Percentiles rank a stretch among this genome's conserved stretches.
Evolutionary conservation across 1,139 yeast genomes (phyloP).

Genomic region (Hansenula anomala): DNA sequence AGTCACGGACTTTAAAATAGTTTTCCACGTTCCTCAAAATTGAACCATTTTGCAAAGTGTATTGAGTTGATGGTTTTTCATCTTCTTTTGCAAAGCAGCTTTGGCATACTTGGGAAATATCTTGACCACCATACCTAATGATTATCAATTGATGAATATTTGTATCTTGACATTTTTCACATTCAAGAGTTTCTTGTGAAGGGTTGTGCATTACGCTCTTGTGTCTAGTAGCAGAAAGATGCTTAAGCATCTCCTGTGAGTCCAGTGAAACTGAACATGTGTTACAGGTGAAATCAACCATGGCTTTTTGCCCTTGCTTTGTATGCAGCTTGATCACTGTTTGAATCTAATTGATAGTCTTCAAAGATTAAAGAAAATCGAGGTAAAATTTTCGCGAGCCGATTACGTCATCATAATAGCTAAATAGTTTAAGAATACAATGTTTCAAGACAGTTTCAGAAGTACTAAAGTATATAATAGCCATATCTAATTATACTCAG

Average conservation of each 20-base stretch:
- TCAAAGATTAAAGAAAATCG: too few species aligned
- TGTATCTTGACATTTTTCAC: slow-evolving; percentile 53
- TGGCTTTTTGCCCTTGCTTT: slow-evolving; percentile 1
- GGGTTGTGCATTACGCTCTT: slow-evolving; percentile 35
- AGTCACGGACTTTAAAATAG: slow-evolving; percentile 46
- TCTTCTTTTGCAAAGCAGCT: slow-evolving; percentile 39
- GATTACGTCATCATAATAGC: too few species aligned
- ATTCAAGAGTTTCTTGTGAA: slow-evolving; percentile 39
- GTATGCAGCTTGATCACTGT: too few species aligned
- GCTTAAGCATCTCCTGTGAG: slow-evolving; percentile 34
- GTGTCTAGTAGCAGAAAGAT: slow-evolving; percentile 51
- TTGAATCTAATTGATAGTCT: too few species aligned
- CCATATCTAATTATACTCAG: too few species aligned
- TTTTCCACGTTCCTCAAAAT: slow-evolving; percentile 43
- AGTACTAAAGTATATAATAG: too few species aligned
- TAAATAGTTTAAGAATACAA: too few species aligned
- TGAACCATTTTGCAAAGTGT: slow-evolving; percentile 51
- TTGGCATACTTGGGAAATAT: slow-evolving; percentile 47
- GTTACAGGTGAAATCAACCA: slow-evolving; percentile 20
- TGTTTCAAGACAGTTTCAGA: too few species aligned
- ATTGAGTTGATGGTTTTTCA: slow-evolving; percentile 45
- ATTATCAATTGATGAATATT: slow-evolving; percentile 52
- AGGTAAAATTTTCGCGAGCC: too few species aligned
- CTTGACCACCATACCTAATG: slow-evolving; percentile 50
- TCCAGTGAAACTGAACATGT: slow-evolving; percentile 25